Conservation (phyloP, 139 green algal genomes). For the Edaphochlamys debaryana region DNA sequence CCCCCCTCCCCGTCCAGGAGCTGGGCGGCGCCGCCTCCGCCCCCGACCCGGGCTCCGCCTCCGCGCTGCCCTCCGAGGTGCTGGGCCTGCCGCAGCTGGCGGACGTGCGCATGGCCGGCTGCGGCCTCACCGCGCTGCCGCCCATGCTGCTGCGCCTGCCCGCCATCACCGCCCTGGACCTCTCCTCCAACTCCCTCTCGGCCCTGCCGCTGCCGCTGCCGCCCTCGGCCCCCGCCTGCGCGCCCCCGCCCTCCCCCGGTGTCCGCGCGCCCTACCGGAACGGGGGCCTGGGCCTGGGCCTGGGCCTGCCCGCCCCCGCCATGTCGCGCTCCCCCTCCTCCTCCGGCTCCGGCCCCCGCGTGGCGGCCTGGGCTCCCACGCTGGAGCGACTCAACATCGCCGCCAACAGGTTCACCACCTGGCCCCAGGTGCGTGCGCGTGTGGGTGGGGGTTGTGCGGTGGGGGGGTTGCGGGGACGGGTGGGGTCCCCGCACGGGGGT, state of each 20-base stretch:
- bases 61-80: neutral
- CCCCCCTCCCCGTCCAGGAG: neutral
- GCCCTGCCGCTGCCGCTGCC: neutral
- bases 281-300: neutral
- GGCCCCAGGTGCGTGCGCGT: constrained; percentile 17
- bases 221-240: neutral
- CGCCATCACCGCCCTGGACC: constrained; percentile 24
- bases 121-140: constrained; percentile 19
- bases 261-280: neutral
- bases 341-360: no score
- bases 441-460: no score
- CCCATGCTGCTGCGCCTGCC: neutral
- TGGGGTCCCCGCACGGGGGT: no score
- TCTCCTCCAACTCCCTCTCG: constrained; percentile 16
- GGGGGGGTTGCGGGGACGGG: no score
- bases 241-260: neutral
- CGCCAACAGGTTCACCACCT: constrained; percentile 13
- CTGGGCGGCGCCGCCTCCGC: neutral
- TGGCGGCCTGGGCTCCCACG: no score
- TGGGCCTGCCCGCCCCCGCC: neutral
- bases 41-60: neutral
- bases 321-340: neutral
- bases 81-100: neutral
- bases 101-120: constrained; percentile 14
- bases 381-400: constrained; percentile 20